Conservation (phyloP, 2,329 filamentous ascomycete species). For the Anthostomella pinea region DNA sequence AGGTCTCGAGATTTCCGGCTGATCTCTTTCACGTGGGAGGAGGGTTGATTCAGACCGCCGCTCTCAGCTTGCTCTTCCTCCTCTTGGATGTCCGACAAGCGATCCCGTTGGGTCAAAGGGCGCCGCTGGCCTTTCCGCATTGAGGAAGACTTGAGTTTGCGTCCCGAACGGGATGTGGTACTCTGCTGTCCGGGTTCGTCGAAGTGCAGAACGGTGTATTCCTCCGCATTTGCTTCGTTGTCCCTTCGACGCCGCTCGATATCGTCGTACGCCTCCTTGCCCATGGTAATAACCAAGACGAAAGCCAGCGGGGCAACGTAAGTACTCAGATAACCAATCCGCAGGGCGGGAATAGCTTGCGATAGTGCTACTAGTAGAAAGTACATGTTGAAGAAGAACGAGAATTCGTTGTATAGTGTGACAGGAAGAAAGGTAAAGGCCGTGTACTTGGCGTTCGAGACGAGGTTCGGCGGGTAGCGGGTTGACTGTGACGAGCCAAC, state of each 20-base stretch:
- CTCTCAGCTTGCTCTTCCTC: constrained; percentile 58
- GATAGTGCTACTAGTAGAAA: constrained; percentile 94
- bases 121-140: constrained; percentile 39
- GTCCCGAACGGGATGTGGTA: constrained; percentile 36
- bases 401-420: constrained; percentile 97
- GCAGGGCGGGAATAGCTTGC: constrained; percentile 82
- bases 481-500: constrained; percentile 72
- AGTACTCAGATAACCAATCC: constrained; percentile 91
- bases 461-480: constrained; percentile 82
- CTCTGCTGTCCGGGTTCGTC: constrained; percentile 47
- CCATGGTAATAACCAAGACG: constrained; percentile 86
- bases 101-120: constrained; percentile 35
- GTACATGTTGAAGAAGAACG: constrained; percentile 99
- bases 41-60: constrained; percentile 39
- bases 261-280: constrained; percentile 94
- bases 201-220: constrained; percentile 76
- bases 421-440: constrained; percentile 89
- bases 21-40: constrained; percentile 60
- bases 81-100: constrained; percentile 65
- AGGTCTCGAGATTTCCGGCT: constrained; percentile 82
- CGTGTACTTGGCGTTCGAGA: constrained; percentile 98
- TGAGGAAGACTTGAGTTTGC: constrained; percentile 46
- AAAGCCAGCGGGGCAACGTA: constrained; percentile 92
- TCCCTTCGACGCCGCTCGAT: constrained; percentile 82
- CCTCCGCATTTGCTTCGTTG: constrained; percentile 90